Evolutionary conservation across 805 yeast genomes (phyloP).

Genomic region (Yarrowia sp.): DNA sequence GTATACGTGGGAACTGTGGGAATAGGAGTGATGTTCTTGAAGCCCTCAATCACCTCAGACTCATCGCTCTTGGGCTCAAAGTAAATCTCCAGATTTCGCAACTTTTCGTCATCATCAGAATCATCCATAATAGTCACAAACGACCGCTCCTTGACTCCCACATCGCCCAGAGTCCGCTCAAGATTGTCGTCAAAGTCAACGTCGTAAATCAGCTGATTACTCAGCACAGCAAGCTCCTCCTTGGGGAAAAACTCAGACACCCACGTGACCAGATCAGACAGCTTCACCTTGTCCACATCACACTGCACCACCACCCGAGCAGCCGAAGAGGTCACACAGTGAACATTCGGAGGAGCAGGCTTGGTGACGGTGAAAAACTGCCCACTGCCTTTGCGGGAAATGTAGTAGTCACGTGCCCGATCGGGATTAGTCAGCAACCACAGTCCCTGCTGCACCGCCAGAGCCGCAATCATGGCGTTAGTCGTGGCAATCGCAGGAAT

Average conservation of each 20-base stretch:
- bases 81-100: conserved; percentile 54
- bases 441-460: conserved; percentile 77
- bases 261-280: conserved; percentile 54
- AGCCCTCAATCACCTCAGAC: background rate
- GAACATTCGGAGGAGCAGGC: conserved; percentile 59
- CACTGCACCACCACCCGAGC: conserved; percentile 48
- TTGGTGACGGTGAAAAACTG: conserved; percentile 50
- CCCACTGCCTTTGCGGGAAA: background rate
- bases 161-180: conserved; percentile 55
- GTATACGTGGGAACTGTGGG: conserved; percentile 24
- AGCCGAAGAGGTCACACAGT: conserved; percentile 69
- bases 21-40: background rate
- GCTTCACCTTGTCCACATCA: conserved; percentile 48
- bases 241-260: conserved; percentile 6
- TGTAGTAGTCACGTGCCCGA: conserved; percentile 45
- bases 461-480: conserved; percentile 92
- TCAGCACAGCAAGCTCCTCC: conserved; percentile 58
- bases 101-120: conserved; percentile 64
- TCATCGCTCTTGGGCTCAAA: conserved; percentile 38
- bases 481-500: conserved; percentile 99
- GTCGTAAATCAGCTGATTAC: conserved; percentile 75
- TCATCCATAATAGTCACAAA: conserved; percentile 80
- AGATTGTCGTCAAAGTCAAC: conserved; percentile 82
- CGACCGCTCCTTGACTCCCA: conserved; percentile 67
- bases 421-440: conserved; percentile 50